These are phyloP conservation scores for Hypomontagnella submonticulosa DNA, from an alignment of 495 filamentous ascomycete species.

Conservation along the genomic window DNA sequence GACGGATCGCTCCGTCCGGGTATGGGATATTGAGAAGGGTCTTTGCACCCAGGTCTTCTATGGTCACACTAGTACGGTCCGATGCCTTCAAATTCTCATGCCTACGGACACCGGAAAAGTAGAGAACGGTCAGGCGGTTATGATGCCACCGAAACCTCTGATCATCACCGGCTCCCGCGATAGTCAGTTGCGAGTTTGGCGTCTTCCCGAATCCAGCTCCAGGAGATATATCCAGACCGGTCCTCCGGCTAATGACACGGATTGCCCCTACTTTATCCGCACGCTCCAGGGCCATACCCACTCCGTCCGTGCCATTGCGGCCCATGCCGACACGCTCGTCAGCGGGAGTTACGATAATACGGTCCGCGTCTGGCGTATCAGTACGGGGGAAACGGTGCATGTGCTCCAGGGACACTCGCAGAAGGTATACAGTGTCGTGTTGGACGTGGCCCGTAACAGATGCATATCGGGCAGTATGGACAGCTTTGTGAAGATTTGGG, in stretches of 20 bases:
- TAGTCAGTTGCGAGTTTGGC: conserved; percentile 94
- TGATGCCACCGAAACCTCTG: conserved; percentile 90
- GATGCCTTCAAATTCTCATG: conserved; percentile 94
- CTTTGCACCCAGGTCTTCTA: conserved; percentile 95
- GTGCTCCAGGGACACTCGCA: conserved; percentile 87
- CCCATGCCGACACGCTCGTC: conserved; percentile 95
- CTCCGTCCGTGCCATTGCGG: conserved; percentile 97
- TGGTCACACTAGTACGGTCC: conserved; percentile 96
- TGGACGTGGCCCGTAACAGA: conserved; percentile 89
- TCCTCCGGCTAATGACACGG: conserved; percentile 78
- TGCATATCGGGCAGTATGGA: conserved; percentile 99
- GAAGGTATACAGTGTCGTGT: conserved; percentile 97
- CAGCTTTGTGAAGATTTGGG: conserved; percentile 97
- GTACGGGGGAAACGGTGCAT: conserved; percentile 89
- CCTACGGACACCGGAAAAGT: conserved; percentile 79
- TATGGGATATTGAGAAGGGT: conserved; percentile 96
- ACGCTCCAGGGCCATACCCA: conserved; percentile 87
- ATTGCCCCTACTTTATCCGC: conserved; percentile 94
- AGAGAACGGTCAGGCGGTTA: conserved; percentile 77
- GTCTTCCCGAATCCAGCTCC: conserved; percentile 84
- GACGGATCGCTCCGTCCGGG: conserved; percentile 92
- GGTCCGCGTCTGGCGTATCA: conserved; percentile 97
- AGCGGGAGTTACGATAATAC: conserved; percentile 97
- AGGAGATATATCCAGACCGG: conserved; percentile 78
- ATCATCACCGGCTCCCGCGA: conserved; percentile 98